A percentile compares a stretch with the other conserved stretches of the same genome.
Evolutionary conservation across 2,329 filamentous ascomycete species (phyloP).

Genomic region (Lachnellula hyalina): DNA sequence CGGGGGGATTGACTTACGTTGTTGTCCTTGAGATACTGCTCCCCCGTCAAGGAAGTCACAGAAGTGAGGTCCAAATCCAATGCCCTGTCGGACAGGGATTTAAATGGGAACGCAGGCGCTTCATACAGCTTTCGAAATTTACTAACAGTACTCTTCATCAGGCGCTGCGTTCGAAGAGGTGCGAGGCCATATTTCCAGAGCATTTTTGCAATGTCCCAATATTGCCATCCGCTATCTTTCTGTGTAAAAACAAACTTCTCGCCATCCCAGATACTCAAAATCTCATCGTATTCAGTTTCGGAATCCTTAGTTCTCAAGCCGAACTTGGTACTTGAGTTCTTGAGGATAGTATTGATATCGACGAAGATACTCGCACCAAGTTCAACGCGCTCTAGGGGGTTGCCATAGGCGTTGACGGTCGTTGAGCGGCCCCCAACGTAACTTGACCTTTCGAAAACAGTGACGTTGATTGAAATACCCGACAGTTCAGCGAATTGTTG

Average conservation of each 20-base stretch:
- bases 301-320: conserved; percentile 53
- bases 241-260: conserved; percentile 64
- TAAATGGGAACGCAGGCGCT: conserved; percentile 76
- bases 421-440: conserved; percentile 83
- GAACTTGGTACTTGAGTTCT: conserved; percentile 65
- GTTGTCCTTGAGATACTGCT: conserved; percentile 64
- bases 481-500: conserved; percentile 60
- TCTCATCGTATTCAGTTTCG: conserved; percentile 37
- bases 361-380: conserved; percentile 93
- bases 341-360: conserved; percentile 73
- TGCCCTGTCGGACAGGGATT: conserved; percentile 64
- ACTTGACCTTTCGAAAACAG: conserved; percentile 74
- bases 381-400: conserved; percentile 67
- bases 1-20: conserved; percentile 37
- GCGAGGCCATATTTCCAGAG: conserved; percentile 81
- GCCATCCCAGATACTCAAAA: conserved; percentile 82
- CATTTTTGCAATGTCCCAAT: conserved; percentile 77
- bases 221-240: conserved; percentile 53
- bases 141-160: conserved; percentile 66
- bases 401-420: conserved; percentile 71
- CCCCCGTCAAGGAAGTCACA: conserved; percentile 65
- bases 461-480: conserved; percentile 65
- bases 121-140: conserved; percentile 79
- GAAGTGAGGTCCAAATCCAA: conserved; percentile 62
- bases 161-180: conserved; percentile 64